phyloP scores from a whole-genome alignment of 1,284 basidiomycete genomes.

The Violaceomyces palustris region DNA sequence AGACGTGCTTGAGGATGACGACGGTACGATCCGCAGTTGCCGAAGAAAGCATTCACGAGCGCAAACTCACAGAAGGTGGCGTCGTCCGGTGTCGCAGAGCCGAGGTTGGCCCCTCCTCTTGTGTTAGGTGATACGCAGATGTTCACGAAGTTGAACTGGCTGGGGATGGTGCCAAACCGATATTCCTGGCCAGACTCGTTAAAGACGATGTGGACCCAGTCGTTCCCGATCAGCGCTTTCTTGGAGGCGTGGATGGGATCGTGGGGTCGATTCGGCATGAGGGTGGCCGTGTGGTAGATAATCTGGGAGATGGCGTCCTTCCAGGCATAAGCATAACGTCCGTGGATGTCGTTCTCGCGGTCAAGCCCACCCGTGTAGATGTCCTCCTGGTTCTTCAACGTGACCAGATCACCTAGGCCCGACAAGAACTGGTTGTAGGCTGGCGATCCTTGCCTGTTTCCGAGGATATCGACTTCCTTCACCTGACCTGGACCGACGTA shows the following conservation, averaged over 20 bases:
- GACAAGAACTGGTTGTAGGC: conserved; percentile 89
- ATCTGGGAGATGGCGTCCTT: conserved; percentile 96
- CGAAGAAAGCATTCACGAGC: no score
- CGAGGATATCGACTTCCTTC: conserved; percentile 77
- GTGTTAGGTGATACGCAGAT: conserved; percentile 67
- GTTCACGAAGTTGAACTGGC: conserved; percentile 95
- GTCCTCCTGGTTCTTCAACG: conserved; percentile 72
- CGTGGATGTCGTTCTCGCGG: conserved; percentile 73
- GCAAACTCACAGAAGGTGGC: conserved; percentile 35
- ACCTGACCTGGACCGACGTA: conserved; percentile 91
- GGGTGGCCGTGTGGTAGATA: conserved; percentile 89
- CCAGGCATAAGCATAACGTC: conserved; percentile 72
- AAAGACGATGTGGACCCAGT: conserved; percentile 69
- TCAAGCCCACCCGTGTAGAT: conserved; percentile 92
- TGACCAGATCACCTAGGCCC: conserved; percentile 80
- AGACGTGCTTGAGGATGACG: background rate
- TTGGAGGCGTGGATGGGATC: conserved; percentile 40
- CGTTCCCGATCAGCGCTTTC: conserved; percentile 52
- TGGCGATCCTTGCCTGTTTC: conserved; percentile 86
- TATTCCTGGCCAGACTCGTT: conserved; percentile 67
- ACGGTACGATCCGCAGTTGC: no score
- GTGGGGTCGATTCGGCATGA: conserved; percentile 70
- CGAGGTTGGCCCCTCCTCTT: conserved; percentile 35
- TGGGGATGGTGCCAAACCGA: conserved; percentile 80
- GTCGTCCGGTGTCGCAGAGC: conserved; percentile 43